Evolutionary conservation across 176 grass and related monocot genomes (phyloP).

Genomic region (Aegilops speltoides): DNA sequence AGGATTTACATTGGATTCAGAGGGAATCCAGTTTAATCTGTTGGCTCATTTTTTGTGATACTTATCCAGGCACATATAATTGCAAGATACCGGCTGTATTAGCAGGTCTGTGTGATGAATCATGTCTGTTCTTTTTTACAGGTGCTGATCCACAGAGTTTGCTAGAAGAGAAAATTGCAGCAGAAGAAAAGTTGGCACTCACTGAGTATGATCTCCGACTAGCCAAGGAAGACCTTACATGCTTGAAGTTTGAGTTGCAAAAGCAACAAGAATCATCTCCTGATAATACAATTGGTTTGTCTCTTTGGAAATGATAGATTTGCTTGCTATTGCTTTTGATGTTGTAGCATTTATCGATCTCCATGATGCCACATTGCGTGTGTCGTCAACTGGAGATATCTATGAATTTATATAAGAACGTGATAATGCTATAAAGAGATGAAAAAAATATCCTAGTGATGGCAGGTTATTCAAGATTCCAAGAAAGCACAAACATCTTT

Average conservation of each 20-base stretch:
- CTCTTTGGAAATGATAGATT: slow-evolving; percentile 22
- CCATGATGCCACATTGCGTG: neutral
- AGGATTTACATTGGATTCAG: neutral
- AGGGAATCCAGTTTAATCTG: slow-evolving; percentile 5
- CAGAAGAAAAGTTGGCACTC: slow-evolving; percentile 74
- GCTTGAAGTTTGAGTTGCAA: slow-evolving; percentile 73
- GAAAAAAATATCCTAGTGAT: neutral
- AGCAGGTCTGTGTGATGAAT: slow-evolving; percentile 1
- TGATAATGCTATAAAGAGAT: neutral
- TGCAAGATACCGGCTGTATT: neutral
- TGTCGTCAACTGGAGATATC: neutral
- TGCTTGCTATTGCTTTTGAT: slow-evolving; percentile 19
- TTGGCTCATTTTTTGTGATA: neutral
- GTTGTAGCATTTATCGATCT: neutral
- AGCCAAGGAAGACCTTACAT: slow-evolving; percentile 80
- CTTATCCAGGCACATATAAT: slow-evolving; percentile 5
- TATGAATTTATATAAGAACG: neutral
- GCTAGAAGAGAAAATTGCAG: slow-evolving; percentile 80
- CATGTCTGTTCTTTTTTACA: slow-evolving; percentile 35
- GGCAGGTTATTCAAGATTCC: neutral
- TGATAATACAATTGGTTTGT: slow-evolving; percentile 61
- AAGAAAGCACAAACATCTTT: neutral
- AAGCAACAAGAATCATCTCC: slow-evolving; percentile 58
- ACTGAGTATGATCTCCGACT: slow-evolving; percentile 88
- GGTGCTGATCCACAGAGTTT: slow-evolving; percentile 93